phyloP scores from a whole-genome alignment of 495 filamentous ascomycete species.

The Evernia prunastri region DNA sequence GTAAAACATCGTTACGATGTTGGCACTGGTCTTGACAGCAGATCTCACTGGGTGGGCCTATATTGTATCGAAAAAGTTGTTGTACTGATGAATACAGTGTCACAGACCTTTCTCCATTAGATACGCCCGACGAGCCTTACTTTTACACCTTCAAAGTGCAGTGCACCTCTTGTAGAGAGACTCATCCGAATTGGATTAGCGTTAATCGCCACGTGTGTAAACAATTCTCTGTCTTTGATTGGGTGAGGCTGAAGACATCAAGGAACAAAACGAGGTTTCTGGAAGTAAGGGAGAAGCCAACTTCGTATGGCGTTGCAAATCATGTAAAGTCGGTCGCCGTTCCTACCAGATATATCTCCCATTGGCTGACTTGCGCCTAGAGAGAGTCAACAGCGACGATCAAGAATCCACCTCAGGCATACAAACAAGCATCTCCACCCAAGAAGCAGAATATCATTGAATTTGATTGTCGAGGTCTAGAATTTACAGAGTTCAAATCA shows the following conservation, averaged over 20 bases:
- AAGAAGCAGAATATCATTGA: conserved; percentile 71
- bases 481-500: conserved; percentile 83
- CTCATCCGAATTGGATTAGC: conserved; percentile 78
- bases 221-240: conserved; percentile 27
- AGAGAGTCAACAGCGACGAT: conserved; percentile 66
- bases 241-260: conserved; percentile 4
- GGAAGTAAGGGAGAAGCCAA: conserved; percentile 92
- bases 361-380: conserved; percentile 29
- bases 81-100: conserved; percentile 52
- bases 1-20: conserved; percentile 14
- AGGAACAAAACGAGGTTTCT: conserved; percentile 83
- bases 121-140: conserved; percentile 73
- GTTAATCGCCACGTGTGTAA: conserved; percentile 75
- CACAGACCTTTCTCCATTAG: conserved; percentile 76
- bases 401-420: conserved; percentile 60
- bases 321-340: conserved; percentile 58
- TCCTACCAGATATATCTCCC: background rate
- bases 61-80: background rate
- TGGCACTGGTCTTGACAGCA: conserved; percentile 25
- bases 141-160: conserved; percentile 96
- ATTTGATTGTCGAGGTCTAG: conserved; percentile 88
- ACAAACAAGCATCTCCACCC: conserved; percentile 59
- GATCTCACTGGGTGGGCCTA: conserved; percentile 24
- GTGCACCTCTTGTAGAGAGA: conserved; percentile 90
- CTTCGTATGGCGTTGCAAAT: conserved; percentile 96